Conservation (phyloP, 768 basidiomycete species). For the Coprinopsis cinerea region DNA sequence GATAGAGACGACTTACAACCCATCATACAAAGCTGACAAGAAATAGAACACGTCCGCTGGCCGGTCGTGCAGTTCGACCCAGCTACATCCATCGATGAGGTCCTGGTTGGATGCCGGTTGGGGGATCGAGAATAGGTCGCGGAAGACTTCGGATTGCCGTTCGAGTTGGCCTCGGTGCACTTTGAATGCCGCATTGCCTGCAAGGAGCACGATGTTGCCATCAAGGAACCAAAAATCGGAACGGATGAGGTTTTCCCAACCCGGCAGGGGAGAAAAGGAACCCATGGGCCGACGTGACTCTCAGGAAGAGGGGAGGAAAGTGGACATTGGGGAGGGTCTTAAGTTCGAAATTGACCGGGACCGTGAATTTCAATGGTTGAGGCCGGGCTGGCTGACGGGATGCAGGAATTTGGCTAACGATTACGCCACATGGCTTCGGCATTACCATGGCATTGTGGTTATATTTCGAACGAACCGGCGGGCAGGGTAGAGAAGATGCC, state of each 20-base stretch:
- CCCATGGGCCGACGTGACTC: not conserved
- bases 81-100: slow-evolving; percentile 51
- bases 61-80: slow-evolving; percentile 57
- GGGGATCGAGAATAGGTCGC: slow-evolving; percentile 58
- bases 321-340: not conserved
- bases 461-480: not conserved
- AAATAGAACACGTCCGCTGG: slow-evolving; percentile 65
- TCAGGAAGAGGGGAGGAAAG: not conserved
- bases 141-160: slow-evolving; percentile 75
- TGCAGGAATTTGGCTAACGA: not conserved
- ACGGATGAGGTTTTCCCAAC: slow-evolving; percentile 24
- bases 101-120: slow-evolving; percentile 36
- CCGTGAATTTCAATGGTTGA: no score
- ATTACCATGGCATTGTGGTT: not conserved
- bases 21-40: slow-evolving; percentile 67
- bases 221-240: slow-evolving; percentile 73
- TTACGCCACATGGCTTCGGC: not conserved
- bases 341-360: no score
- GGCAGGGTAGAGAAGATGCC: not conserved
- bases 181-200: slow-evolving; percentile 56
- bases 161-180: slow-evolving; percentile 70
- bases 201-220: slow-evolving; percentile 63
- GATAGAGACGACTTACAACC: slow-evolving; percentile 47
- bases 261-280: not conserved
- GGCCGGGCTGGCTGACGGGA: no score